A percentile compares a stretch with the other conserved stretches of the same genome.
Conservation (phyloP, 345 rosid genomes). For the Eucalyptus cloeziana region DNA sequence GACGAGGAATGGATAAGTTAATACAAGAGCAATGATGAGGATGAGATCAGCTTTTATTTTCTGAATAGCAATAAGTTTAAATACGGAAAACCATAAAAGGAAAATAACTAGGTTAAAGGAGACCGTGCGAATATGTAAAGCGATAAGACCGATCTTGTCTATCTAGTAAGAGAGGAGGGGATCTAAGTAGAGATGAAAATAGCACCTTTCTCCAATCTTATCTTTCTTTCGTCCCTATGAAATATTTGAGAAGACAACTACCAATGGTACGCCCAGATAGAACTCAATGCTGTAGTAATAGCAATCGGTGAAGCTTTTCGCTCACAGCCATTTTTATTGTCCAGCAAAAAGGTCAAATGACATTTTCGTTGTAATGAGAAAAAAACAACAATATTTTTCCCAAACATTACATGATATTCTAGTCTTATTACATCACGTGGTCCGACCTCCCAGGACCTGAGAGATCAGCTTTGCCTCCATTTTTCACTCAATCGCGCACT, state of each 20-base stretch:
- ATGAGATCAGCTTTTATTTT: no score
- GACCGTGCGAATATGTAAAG: no score
- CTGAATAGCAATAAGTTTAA: background rate
- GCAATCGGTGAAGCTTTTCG: background rate
- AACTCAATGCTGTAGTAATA: background rate
- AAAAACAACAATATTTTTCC: no score
- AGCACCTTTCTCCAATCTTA: background rate
- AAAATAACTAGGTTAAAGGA: background rate
- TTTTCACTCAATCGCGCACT: background rate
- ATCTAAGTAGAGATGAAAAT: background rate
- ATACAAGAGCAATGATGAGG: background rate
- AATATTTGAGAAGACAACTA: background rate
- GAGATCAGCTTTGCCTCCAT: no score
- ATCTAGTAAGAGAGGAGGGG: background rate
- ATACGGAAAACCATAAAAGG: background rate
- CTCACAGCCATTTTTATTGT: background rate
- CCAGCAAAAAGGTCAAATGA: no score
- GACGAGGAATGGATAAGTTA: background rate
- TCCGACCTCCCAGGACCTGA: no score
- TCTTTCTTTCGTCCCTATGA: background rate
- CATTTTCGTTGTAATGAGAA: background rate
- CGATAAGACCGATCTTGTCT: background rate
- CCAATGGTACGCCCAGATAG: background rate
- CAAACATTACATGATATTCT: no score
- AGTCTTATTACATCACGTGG: no score